Base-by-base conservation (phyloP, 352 stramenopile genomes). In the Globisporangium middletonii region DNA sequence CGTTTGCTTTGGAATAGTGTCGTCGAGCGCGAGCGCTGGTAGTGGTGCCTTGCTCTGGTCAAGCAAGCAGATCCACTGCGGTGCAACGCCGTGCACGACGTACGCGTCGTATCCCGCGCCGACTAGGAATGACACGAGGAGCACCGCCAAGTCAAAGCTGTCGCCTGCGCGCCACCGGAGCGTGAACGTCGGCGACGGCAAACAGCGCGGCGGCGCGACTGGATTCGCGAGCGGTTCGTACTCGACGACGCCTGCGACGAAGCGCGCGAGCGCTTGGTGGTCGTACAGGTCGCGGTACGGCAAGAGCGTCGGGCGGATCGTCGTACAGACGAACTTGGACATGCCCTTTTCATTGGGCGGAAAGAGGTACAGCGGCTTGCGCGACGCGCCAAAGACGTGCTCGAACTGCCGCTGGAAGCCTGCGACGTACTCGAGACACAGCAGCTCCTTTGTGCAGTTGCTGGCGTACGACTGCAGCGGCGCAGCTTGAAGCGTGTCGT, bases 61-160 rank as follows among this genome's bases (percentile, higher is more conserved):
- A n/a, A 95, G 56, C 0, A 97, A 64, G 53, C 89, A 96, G 27
- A 98, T 83, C 77, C 87, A 97, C 3, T 65, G 68, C 12, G 92
- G 89, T 4, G 91, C 93, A 13, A 75, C 63, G 2, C 96, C 96
- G 38, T 93, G 76, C 7, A 98, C 92, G 12, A 98, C 89, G 61
- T 97, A 98, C 3, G 95, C 95, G 60, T 99, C 95, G 64, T 98
- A 98, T 0, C 95, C 95, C 7, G 86, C 83, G 15, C 95, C 96
- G 41, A 98, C 75, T 13, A 99, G 74, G 43, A 98, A 97, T 9
- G 88, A 97, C 30, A 63, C 78, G 0, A 98, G 64, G 7, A 98
- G 59, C 41, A 89, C 78, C 5, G 93, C 79, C 50, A 98, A 77
- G 62, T 98, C 96, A 60, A 98, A 98, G 54, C 79, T 87, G 62